Percentiles rank a stretch among this genome's conserved stretches.
phyloP scores from a whole-genome alignment of 2,329 filamentous ascomycete genomes.

The Phaeoacremonium minimum region DNA sequence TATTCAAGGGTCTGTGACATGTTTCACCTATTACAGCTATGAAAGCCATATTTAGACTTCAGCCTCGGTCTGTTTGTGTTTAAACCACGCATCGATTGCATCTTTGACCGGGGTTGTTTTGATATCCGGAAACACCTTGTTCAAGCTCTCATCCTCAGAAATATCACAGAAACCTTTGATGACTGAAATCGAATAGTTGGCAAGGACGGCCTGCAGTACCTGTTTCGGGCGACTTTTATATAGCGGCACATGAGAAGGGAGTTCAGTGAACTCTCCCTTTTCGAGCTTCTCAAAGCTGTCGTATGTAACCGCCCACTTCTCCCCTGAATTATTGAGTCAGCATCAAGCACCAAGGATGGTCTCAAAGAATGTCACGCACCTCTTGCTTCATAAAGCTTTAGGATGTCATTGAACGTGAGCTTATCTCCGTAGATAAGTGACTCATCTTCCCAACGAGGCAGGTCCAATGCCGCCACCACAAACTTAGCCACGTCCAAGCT shows the following conservation, averaged over 20 bases:
- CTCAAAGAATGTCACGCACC: too few species aligned
- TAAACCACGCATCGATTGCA: background rate
- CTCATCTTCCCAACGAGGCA: constrained; percentile 36
- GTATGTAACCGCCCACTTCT: background rate
- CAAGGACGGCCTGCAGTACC: background rate
- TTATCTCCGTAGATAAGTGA: constrained; percentile 31
- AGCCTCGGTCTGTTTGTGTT: too few species aligned
- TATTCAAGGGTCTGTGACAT: too few species aligned
- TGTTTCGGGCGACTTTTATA: background rate
- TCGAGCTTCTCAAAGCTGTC: background rate
- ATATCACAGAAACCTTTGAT: background rate
- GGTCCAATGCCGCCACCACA: constrained; percentile 31
- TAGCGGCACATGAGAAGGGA: background rate
- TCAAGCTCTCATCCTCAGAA: background rate
- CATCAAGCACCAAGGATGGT: too few species aligned
- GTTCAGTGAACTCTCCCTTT: background rate
- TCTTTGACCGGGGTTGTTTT: background rate
- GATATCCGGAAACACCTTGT: background rate
- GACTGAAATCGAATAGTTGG: background rate
- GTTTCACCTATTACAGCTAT: too few species aligned
- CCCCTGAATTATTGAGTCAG: too few species aligned
- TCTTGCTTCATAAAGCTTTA: constrained; percentile 34
- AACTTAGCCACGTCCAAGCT: constrained; percentile 43
- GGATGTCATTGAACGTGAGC: constrained; percentile 36
- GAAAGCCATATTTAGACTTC: too few species aligned